phyloP scores from a whole-genome alignment of 2,329 filamentous ascomycete genomes.

The Arthrobotrys entomopaga region DNA sequence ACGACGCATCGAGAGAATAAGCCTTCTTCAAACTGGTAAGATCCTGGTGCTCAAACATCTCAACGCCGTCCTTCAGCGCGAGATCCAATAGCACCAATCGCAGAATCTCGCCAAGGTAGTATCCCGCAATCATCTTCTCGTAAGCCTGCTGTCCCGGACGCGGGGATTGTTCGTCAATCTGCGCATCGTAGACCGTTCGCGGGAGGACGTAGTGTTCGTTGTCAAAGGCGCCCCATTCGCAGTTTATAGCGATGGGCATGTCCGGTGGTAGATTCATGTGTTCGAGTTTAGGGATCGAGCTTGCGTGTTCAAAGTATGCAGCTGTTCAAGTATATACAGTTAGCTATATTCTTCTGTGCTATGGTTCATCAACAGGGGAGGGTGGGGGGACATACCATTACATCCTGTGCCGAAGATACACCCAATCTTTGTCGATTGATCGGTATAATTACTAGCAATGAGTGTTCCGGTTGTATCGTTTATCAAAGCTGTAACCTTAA shows the following conservation, averaged over 20 bases:
- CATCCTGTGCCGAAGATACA: constrained; percentile 99
- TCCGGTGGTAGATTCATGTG: constrained; percentile 88
- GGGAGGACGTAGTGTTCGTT: constrained; percentile 91
- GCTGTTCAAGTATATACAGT: constrained; percentile 63
- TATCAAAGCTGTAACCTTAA: constrained; percentile 91
- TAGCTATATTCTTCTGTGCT: background rate
- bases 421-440: constrained; percentile 88
- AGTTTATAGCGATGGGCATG: constrained; percentile 93
- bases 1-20: constrained; percentile 90
- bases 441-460: constrained; percentile 97
- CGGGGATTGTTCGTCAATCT: constrained; percentile 89
- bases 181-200: constrained; percentile 82
- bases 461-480: constrained; percentile 98
- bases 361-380: background rate
- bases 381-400: constrained; percentile 67
- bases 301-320: constrained; percentile 94
- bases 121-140: constrained; percentile 96
- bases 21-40: constrained; percentile 81
- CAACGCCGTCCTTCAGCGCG: constrained; percentile 77
- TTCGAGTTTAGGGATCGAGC: constrained; percentile 90
- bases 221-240: constrained; percentile 96
- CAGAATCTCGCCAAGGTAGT: constrained; percentile 95
- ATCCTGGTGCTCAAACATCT: constrained; percentile 86
- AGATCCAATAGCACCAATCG: constrained; percentile 85
- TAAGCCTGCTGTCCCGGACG: constrained; percentile 94